A percentile compares a stretch with the other conserved stretches of the same genome.
Evolutionary conservation across 129 eudicot genomes (phyloP).

Genomic region (Gnaphalium uliginosum): DNA sequence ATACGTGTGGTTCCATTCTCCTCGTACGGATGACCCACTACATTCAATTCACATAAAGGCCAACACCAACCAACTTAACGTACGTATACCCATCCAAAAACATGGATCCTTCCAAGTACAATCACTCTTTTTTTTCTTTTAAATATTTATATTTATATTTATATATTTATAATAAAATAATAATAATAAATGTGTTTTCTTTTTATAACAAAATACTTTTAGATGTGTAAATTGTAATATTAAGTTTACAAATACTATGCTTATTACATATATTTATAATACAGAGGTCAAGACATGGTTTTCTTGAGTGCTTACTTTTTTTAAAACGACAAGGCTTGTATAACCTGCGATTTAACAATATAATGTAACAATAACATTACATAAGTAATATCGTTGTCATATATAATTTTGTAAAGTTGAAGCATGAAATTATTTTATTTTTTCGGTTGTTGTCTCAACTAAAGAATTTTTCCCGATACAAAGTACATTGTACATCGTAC

Average conservation of each 20-base stretch:
- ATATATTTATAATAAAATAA: neutral
- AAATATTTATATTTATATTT: neutral
- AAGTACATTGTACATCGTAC: neutral
- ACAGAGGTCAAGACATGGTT: no score
- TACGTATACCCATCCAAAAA: conserved; percentile 2
- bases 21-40: conserved; percentile 26
- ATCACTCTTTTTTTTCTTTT: neutral
- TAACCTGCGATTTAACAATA: no score
- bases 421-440: neutral
- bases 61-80: conserved; percentile 26
- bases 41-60: conserved; percentile 21
- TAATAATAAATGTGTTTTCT: no score
- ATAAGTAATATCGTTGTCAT: no score
- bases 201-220: no score
- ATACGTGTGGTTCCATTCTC: neutral
- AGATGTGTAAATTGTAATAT: no score
- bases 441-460: neutral
- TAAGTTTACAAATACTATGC: no score
- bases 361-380: no score
- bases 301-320: no score
- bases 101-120: conserved; percentile 4
- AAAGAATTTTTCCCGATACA: neutral
- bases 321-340: no score
- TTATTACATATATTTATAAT: no score
- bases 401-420: no score